Evolutionary conservation across 139 green algal species (phyloP), one percentile per base, ranked within the genome.

Genomic region (Coelastrella sp.): DNA sequence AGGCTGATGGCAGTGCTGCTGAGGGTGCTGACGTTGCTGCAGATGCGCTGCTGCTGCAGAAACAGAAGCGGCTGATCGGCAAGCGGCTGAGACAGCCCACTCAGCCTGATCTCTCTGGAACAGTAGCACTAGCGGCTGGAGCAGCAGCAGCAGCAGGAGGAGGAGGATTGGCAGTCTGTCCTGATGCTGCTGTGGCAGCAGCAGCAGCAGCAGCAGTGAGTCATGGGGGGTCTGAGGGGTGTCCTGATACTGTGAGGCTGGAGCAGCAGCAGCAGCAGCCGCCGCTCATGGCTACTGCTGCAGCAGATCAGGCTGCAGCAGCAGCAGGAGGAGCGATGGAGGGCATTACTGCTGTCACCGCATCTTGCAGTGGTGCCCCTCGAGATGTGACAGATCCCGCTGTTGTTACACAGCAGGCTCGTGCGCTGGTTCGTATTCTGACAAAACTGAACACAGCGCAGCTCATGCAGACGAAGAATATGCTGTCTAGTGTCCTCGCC

Each of bases 381-480:
- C 12, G 61, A 4, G 82, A 68, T 27, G 15, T 15, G 19, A 20
- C 10, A 4, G 84, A 88, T 65, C 65, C 84, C 0, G 84, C 66
- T n/a, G 84, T 88, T 6, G 49, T 88, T 0, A 88, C 84, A 0
- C 84, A 88, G 68, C 84, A 88, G 84, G 84, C 84, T 9, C 66
- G 84, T 6, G 84, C 84, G 15, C 24, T 88, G 66, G 84, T 88
- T 35, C 66, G 84, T n/a, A 88, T 88, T 58, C 68, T 88, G 68
- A 88, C 84, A 3, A 88, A 88, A 57, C 84, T 88, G n/a, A 88
- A 88, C 49, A 80, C 84, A 1, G 22, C 49, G 1, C 84, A 88
- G 84, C 84, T 88, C 3, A 68, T 88, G 49, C 84, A 88, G 49
- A 88, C 84, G 6, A 73, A 57, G 20, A 88, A 22, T 35, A 88